Percentiles rank a stretch among this genome's conserved stretches.
phyloP scores from a whole-genome alignment of 2,329 filamentous ascomycete genomes.

The Achaetomium macrosporum region DNA sequence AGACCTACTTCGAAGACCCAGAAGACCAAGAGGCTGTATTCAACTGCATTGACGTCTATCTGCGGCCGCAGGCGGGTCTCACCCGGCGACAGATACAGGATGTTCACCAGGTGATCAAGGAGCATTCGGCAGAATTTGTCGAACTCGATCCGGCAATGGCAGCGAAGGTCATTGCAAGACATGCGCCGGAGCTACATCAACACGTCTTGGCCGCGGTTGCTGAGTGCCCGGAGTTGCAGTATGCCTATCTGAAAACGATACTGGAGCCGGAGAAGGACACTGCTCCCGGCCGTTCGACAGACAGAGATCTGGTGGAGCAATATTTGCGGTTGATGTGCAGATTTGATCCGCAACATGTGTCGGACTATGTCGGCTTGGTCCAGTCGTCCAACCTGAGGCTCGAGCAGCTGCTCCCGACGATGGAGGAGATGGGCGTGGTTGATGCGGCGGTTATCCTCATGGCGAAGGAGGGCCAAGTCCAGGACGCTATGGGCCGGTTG shows the following conservation, averaged over 20 bases:
- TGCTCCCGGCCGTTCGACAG: constrained; percentile 24
- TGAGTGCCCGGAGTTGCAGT: constrained; percentile 60
- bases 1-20: constrained; percentile 78
- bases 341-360: constrained; percentile 76
- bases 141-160: constrained; percentile 59
- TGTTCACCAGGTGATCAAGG: constrained; percentile 60
- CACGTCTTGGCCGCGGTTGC: constrained; percentile 57
- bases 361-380: constrained; percentile 72
- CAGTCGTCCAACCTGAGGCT: constrained; percentile 74
- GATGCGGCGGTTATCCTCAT: constrained; percentile 91
- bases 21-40: constrained; percentile 73
- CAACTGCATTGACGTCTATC: constrained; percentile 68
- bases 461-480: constrained; percentile 78
- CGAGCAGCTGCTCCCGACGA: constrained; percentile 73
- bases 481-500: constrained; percentile 77
- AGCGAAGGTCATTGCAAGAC: constrained; percentile 57
- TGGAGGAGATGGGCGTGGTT: constrained; percentile 84
- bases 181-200: constrained; percentile 61
- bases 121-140: constrained; percentile 61
- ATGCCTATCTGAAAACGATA: constrained; percentile 68
- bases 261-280: constrained; percentile 53
- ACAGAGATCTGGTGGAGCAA: constrained; percentile 64
- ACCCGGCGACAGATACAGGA: constrained; percentile 66
- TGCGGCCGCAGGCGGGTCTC: constrained; percentile 59
- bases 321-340: constrained; percentile 90